Base-by-base conservation (phyloP, 441 rosid genomes). In the Eruca vesicaria region DNA sequence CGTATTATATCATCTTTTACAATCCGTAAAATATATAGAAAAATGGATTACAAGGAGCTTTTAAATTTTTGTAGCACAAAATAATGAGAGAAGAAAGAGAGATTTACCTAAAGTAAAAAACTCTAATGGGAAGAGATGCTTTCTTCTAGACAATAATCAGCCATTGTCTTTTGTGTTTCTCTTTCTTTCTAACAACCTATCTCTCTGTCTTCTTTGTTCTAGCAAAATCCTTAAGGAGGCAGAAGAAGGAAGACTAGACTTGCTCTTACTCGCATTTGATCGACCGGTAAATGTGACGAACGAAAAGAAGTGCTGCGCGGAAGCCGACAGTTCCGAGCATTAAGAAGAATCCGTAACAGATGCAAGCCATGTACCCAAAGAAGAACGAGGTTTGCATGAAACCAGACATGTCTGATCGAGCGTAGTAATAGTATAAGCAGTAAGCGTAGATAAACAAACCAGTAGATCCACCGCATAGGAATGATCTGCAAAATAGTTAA, bases 231-330 rank as follows among this genome's bases (percentile, higher is more conserved):
- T 41, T 41, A 12, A 41, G 7, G 50, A 43, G 48, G 18, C 41
- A 73, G 8, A 36, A 28, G 35, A n/a, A 55, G 31, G 23, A 8
- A 6, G 8, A 29, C 29, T 55, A 5, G 2, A 38, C 45, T 38
- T 35, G 61, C 57, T 56, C 75, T 78, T 81, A 85, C 82, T 85
- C 88, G 74, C 84, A 85, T 74, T 85, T 85, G 72, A 85, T 85
- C 1, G 88, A 85, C 67, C 82, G 20, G 62, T 74, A 74, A 66
- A 74, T 74, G 55, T 74, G 78, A 58, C 68, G 67, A 7, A 74
- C 78, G 21, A 74, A 74, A 67, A 59, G 4, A 21, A 74, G 67
- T 2, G 62, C 68, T 20, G 78, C 72, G 8, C 62, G 41, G 23
- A 74, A 74, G 12, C 78, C 78, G 14, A 59, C 67, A 15, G 78